Evolutionary conservation across 2,329 filamentous ascomycete genomes (phyloP), one percentile per base, ranked within the genome.

Genomic region (Pseudocercospora musae): DNA sequence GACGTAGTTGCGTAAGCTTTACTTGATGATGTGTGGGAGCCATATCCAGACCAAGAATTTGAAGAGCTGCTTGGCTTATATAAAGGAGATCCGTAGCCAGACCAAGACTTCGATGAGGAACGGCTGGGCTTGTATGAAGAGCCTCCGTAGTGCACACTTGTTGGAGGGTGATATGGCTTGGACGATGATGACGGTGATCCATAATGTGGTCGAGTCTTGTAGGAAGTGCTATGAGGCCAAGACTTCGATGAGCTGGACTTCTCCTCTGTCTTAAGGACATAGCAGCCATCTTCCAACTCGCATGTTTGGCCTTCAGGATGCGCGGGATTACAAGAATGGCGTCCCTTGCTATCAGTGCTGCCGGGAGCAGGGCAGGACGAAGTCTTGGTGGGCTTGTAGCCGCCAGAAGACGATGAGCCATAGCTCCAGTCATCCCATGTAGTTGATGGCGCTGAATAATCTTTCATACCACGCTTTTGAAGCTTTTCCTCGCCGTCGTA

Each of bases 251-350:
- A 37, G 50, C 49, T 53, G 4, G 49, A 50, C 21, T 50, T 27
- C 20, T 50, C 11, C 1, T 10, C 9, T 7, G 6, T 13, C 48
- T 27, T 25, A 8, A 62, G 57, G 29, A 49, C 50, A 44, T 50
- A 57, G 49, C 54, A 56, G 25, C 60, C 60, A 27, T 50, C 46
- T 13, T 40, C 29, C 15, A 31, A 21, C 20, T 65, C 44, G 55
- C 69, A 70, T n/a, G 37, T 63, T 23, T 64, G 63, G 7, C 66
- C 69, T 42, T 62, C 54, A 1, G 67, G 67, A 56, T 68, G 68
- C 20, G 66, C 69, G 42, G 69, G 69, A 55, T 70, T 69, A 49
- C 69, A 71, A 20, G 57, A 62, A 33, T 68, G 71, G 10, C 55
- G 37, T 1, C 44, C 49, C 15, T 59, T 37, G 20, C 44, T 33